Evolutionary conservation across 2,329 filamentous ascomycete genomes (phyloP), one percentile per base, ranked within the genome.

Genomic region (Fusarium citri): DNA sequence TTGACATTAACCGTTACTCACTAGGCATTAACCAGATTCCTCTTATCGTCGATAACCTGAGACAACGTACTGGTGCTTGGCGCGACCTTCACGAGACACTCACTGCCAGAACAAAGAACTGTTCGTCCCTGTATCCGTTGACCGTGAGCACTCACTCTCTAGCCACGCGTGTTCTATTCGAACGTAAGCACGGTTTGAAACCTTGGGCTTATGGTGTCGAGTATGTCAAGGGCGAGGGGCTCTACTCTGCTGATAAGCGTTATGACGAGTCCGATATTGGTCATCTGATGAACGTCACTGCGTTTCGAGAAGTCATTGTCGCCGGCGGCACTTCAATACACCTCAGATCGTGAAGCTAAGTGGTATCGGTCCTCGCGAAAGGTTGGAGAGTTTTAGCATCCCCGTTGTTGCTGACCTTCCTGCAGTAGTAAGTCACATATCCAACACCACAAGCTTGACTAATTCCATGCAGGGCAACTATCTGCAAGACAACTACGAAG

Each of bases 401-500:
- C 76, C 81, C 1, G 80, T 88, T 7, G 61, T 88, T 25, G 77
- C 78, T 0, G 82, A 90, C 67, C 80, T 87, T 0, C 87, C 87
- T 0, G 88, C 65, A 6, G 74, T 76, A 5, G 72, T 69, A 14
- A 45, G 69, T 61, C n/a, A 22, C 14, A 3, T 4, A 14, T 12
- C 23, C 18, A 25, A 5, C 15, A 8, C 5, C 9, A 12, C 23
- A 3, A 16, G 9, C 15, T 6, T 3, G 23, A 5, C 40, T 68
- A 20, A 59, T 3, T 3, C 2, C 3, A 4, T 1, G 2, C 0
- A 72, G 69, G 69, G 74, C 4, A 67, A 62, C n/a, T 68, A 70
- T n/a, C 58, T 78, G 0, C 73, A 73, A 26, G 77, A 78, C 25
- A 75, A 75, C 47, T 76, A 78, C 16, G 75, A 78, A 42, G 66